Evolutionary conservation across 441 rosid species (phyloP).

Genomic region (Populus hybrid): DNA sequence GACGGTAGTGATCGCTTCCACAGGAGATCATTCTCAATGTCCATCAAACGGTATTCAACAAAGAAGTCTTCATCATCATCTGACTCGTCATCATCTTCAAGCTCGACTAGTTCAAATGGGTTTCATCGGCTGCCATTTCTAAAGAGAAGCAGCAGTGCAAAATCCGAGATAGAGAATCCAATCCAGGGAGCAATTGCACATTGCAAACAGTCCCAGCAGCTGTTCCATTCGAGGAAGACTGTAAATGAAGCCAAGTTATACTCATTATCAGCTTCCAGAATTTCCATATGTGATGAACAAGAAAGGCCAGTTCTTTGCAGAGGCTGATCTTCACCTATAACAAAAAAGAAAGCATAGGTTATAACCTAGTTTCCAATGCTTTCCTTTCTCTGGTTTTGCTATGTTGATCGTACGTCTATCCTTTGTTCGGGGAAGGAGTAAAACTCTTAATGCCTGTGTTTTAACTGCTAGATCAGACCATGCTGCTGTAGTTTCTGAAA

Average conservation of each 20-base stretch:
- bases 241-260: constrained; percentile 50
- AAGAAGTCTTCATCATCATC: constrained; percentile 46
- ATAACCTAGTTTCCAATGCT: constrained; percentile 20
- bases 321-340: constrained; percentile 31
- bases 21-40: constrained; percentile 78
- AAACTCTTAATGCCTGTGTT: constrained; percentile 3
- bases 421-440: constrained; percentile 4
- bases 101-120: constrained; percentile 47
- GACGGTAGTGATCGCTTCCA: constrained; percentile 32
- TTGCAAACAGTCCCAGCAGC: constrained; percentile 71
- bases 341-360: constrained; percentile 14
- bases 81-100: constrained; percentile 46
- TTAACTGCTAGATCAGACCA: constrained; percentile 16
- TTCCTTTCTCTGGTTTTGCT: not conserved
- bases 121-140: constrained; percentile 50
- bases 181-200: constrained; percentile 94
- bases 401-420: constrained; percentile 16
- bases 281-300: constrained; percentile 49
- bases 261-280: constrained; percentile 50
- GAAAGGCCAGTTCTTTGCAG: constrained; percentile 50
- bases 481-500: constrained; percentile 16
- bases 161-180: constrained; percentile 65
- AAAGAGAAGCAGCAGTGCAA: constrained; percentile 69
- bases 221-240: constrained; percentile 38
- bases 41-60: constrained; percentile 51